phyloP scores from a whole-genome alignment of 192 early-diverging fungal species.

The Spizellomyces sp. region DNA sequence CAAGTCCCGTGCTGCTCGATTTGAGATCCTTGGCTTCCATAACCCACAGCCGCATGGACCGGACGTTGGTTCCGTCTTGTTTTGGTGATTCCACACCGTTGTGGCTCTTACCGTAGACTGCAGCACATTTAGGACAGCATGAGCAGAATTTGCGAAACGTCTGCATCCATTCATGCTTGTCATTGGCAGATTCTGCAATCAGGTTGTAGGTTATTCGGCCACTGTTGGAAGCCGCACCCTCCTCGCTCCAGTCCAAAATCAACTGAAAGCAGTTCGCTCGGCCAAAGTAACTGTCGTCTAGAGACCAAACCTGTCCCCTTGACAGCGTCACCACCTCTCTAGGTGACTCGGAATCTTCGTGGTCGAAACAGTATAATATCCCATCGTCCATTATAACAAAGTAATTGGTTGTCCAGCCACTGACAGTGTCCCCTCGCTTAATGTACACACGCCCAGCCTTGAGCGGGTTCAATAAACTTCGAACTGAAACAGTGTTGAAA shows the following conservation, averaged over 20 bases:
- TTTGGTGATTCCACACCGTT: not conserved
- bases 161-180: constrained; percentile 42
- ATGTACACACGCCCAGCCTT: constrained; percentile 38
- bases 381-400: constrained; percentile 41
- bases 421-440: constrained; percentile 37
- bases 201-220: constrained; percentile 40
- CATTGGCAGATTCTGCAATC: constrained; percentile 36
- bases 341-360: constrained; percentile 34
- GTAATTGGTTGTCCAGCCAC: constrained; percentile 40
- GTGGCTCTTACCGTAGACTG: not conserved
- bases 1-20: too few relatives aligned
- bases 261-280: constrained; percentile 48
- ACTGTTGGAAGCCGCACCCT: not conserved
- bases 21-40: constrained; percentile 50
- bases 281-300: constrained; percentile 50
- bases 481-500: constrained; percentile 17
- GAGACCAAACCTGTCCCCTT: constrained; percentile 20
- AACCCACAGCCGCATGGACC: constrained; percentile 32
- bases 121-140: constrained; percentile 31
- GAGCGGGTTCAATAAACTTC: constrained; percentile 19
- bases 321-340: constrained; percentile 34
- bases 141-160: constrained; percentile 25
- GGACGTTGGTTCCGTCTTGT: constrained; percentile 8
- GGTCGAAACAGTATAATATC: constrained; percentile 43
- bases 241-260: constrained; percentile 7